Evolutionary conservation across 106 monocot genomes (phyloP).

Genomic region (Allium sativum): DNA sequence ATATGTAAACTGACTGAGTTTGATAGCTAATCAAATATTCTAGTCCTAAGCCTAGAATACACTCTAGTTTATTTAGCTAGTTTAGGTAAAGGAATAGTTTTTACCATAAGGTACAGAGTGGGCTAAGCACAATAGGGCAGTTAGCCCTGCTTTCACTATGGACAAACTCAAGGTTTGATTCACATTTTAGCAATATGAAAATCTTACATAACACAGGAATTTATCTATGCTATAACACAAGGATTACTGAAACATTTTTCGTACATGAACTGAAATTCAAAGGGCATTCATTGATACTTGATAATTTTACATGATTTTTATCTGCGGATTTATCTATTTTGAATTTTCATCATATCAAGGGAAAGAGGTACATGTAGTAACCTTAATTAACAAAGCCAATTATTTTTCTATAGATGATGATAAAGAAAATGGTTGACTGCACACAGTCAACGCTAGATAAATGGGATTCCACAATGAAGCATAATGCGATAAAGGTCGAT

Average conservation of each 20-base stretch:
- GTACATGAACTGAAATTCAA: too few relatives aligned
- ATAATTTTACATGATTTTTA: too few relatives aligned
- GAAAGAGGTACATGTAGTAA: too few relatives aligned
- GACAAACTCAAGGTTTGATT: conserved; percentile 49
- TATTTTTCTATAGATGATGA: conserved; percentile 19
- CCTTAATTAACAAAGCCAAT: background rate
- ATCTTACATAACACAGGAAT: too few relatives aligned
- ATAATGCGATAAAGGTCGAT: conserved; percentile 19
- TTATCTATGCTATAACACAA: too few relatives aligned
- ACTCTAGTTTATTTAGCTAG: conserved; percentile 13
- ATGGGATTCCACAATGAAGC: conserved; percentile 8
- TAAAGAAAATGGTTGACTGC: conserved; percentile 23
- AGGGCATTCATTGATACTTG: too few relatives aligned
- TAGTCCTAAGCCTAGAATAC: conserved; percentile 6
- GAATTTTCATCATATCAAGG: too few relatives aligned
- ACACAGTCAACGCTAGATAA: conserved; percentile 17
- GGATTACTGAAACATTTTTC: too few relatives aligned
- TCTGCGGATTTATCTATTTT: too few relatives aligned
- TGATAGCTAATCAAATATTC: too few relatives aligned
- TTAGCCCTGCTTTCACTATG: conserved; percentile 51
- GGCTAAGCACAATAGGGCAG: conserved; percentile 33
- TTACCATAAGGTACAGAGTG: conserved; percentile 35
- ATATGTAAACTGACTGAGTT: too few relatives aligned
- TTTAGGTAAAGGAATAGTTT: conserved; percentile 33
- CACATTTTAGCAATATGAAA: too few relatives aligned